Conservation (phyloP, 2,329 filamentous ascomycete species). For the Fusarium buxicola region DNA sequence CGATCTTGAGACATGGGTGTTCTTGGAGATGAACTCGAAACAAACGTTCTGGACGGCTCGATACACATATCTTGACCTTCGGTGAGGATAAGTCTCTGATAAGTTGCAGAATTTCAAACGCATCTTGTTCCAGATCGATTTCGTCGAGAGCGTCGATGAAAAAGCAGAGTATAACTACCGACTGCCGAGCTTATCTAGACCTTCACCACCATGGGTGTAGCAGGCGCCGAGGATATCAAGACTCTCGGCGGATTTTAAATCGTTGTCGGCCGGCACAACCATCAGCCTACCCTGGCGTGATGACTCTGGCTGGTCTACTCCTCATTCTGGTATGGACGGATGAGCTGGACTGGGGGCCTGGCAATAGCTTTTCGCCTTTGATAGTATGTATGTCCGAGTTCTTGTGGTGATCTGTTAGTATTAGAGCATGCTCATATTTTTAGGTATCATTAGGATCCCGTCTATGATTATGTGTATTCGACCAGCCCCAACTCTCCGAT, state of each 20-base stretch:
- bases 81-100: not conserved
- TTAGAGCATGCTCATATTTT: not conserved
- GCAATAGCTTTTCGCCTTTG: conserved; percentile 61
- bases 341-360: conserved; percentile 53
- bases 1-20: not conserved
- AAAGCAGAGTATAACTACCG: conserved; percentile 49
- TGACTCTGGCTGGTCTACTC: conserved; percentile 53
- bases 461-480: conserved; percentile 49
- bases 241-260: conserved; percentile 54
- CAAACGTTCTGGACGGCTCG: not conserved
- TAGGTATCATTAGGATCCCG: conserved; percentile 48
- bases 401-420: not conserved
- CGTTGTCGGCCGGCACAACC: conserved; percentile 53
- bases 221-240: conserved; percentile 50
- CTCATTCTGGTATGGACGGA: conserved; percentile 55
- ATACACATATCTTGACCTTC: conserved; percentile 6
- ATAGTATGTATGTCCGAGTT: conserved; percentile 42
- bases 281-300: conserved; percentile 51
- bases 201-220: conserved; percentile 50
- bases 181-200: conserved; percentile 48
- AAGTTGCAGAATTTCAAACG: not conserved
- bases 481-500: conserved; percentile 50
- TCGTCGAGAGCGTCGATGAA: conserved; percentile 12
- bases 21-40: not conserved
- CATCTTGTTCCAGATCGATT: not conserved